Evolutionary conservation across 1,284 basidiomycete genomes (phyloP), one percentile per base, ranked within the genome.

Genomic region (Mycosarcoma maydis): DNA sequence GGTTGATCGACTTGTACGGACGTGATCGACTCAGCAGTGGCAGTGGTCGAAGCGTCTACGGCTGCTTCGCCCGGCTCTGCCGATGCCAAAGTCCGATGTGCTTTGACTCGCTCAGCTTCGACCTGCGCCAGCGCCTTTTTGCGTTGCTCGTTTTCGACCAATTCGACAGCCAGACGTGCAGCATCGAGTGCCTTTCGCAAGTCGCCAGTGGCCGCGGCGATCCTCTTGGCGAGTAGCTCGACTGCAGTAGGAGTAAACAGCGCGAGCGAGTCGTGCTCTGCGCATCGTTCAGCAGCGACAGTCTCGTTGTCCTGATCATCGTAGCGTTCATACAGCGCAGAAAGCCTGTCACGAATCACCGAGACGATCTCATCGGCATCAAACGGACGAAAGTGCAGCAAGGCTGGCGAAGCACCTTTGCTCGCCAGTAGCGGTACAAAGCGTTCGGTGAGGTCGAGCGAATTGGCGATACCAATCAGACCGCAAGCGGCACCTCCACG

Each of bases 351-450:
- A 1, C 65, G 51, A 36, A 83, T 77, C 29, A 84, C 81, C 29
- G 70, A 59, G 22, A 76, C 73, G 45, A 84, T 81, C 46, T 83
- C 83, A 9, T 62, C 53, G 13, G 82, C 76, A 29, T 70, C 72
- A 51, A 83, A 83, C 3, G 83, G 82, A 38, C 76, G 70, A 68
- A 84, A 84, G 52, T 82, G 82, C 20, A 84, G 72, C 38, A 83
- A 53, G 22, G 77, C 72, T 1, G 83, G 83, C 44, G 76, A 70
- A 30, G 75, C 70, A 42, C 74, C 67, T 48, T 70, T 72, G 61
- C 75, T 73, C 16, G 69, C 56, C 39, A 78, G 53, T 39, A 81
- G 61, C 23, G 80, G 74, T 22, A 82, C 68, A 53, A 82, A 72
- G 30, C 73, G 68, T 43, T 76, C 77, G 19, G 75, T 78, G 23